phyloP scores from a whole-genome alignment of 2,329 filamentous ascomycete species.

The Aspergillus pseudoviridinutans region DNA sequence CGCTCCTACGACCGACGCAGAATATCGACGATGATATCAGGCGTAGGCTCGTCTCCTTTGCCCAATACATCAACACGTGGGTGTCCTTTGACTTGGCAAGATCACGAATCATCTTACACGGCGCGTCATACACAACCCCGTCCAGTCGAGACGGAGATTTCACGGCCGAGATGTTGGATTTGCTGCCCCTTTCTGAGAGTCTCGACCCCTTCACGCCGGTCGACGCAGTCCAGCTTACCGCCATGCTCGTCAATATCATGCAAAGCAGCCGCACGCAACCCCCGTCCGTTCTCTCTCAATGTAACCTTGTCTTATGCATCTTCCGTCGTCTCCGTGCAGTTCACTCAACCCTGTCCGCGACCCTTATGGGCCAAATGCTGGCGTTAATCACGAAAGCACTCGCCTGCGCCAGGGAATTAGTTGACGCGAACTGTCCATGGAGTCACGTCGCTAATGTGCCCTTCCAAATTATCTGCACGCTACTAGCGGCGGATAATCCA shows the following conservation, averaged over 20 bases:
- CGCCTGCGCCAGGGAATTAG: conserved; percentile 43
- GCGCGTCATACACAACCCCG: conserved; percentile 38
- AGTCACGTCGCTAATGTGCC: conserved; percentile 57
- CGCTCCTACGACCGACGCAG: neutral
- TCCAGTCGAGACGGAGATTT: conserved; percentile 37
- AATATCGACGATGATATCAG: conserved; percentile 30
- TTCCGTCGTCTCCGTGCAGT: conserved; percentile 50
- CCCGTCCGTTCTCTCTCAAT: conserved; percentile 46
- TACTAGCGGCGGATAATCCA: conserved; percentile 51
- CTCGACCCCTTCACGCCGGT: conserved; percentile 48
- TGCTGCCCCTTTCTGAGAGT: conserved; percentile 49
- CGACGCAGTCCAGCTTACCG: conserved; percentile 39
- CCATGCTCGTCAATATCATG: conserved; percentile 39
- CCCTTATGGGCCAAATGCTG: conserved; percentile 45
- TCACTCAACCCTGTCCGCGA: conserved; percentile 41
- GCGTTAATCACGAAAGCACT: conserved; percentile 42
- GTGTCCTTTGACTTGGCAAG: conserved; percentile 56
- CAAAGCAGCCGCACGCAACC: conserved; percentile 35
- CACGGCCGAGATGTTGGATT: conserved; percentile 47
- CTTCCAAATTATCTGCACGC: conserved; percentile 53
- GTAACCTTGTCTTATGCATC: conserved; percentile 52
- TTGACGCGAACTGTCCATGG: conserved; percentile 47
- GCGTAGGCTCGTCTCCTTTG: conserved; percentile 44
- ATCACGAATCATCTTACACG: conserved; percentile 47
- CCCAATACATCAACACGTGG: conserved; percentile 55